Percentiles rank a stretch among this genome's conserved stretches.
Evolutionary conservation across 2,329 filamentous ascomycete genomes (phyloP).

Genomic region (Penicillium sp.): DNA sequence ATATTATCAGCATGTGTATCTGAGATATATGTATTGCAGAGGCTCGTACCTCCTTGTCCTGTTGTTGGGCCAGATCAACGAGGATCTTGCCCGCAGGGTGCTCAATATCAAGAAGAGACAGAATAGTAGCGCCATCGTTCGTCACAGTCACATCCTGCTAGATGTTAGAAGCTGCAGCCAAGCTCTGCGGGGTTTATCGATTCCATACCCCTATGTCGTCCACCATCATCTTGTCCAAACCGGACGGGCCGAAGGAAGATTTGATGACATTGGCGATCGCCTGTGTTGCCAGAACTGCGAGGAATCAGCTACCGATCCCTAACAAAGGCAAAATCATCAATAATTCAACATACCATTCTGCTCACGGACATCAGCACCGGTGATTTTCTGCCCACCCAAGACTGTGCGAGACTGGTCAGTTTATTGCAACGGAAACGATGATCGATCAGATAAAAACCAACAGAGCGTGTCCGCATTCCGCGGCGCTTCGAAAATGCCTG

Average conservation of each 20-base stretch:
- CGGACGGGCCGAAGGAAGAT: slow-evolving; percentile 95
- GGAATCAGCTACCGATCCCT: slow-evolving; percentile 9
- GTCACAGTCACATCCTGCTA: slow-evolving; percentile 91
- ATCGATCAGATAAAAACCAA: slow-evolving; percentile 42
- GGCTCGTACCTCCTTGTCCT: slow-evolving; percentile 78
- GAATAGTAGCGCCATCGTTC: slow-evolving; percentile 96
- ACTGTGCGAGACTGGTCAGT: slow-evolving; percentile 54
- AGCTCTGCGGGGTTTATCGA: slow-evolving; percentile 23
- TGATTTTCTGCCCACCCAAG: slow-evolving; percentile 96
- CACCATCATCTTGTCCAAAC: slow-evolving; percentile 99
- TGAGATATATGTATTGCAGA: neutral
- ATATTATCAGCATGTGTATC: neutral
- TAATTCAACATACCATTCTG: slow-evolving; percentile 71
- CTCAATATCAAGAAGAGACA: slow-evolving; percentile 92
- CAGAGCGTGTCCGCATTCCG: slow-evolving; percentile 89
- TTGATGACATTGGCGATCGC: slow-evolving; percentile 99
- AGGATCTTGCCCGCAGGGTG: slow-evolving; percentile 98
- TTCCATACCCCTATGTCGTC: slow-evolving; percentile 88
- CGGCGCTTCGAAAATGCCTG: slow-evolving; percentile 93
- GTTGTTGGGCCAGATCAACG: slow-evolving; percentile 95
- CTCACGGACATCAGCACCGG: slow-evolving; percentile 91
- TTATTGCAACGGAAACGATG: slow-evolving; percentile 9
- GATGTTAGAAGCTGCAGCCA: slow-evolving; percentile 24
- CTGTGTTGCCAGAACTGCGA: slow-evolving; percentile 82
- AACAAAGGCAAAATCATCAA: neutral